A percentile compares a stretch with the other conserved stretches of the same genome.
Evolutionary conservation across 306 rosid species (phyloP).

Genomic region (Cajanus cajan): DNA sequence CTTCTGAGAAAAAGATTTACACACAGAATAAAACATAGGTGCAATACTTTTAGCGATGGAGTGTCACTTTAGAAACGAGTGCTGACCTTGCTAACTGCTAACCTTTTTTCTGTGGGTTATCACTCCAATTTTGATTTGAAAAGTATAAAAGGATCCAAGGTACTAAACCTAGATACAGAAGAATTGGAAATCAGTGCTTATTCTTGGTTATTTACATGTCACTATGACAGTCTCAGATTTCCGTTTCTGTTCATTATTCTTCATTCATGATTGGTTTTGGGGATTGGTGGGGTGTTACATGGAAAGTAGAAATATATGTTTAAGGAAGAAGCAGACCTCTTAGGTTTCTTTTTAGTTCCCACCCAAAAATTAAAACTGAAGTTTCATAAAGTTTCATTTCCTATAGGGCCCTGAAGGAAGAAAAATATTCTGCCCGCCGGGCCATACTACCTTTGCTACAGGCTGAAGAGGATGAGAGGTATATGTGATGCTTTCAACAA

Average conservation of each 20-base stretch:
- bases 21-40: not conserved
- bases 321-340: not conserved
- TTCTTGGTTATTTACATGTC: not conserved
- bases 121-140: not conserved
- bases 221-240: not conserved
- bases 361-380: slow-evolving; percentile 1
- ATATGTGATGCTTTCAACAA: not conserved
- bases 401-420: slow-evolving; percentile 85
- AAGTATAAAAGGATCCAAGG: not conserved
- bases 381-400: slow-evolving; percentile 14
- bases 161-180: not conserved
- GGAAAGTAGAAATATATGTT: not conserved
- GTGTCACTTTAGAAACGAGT: not conserved
- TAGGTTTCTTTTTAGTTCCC: not conserved
- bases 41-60: not conserved
- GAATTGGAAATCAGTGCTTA: not conserved
- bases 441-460: slow-evolving; percentile 90
- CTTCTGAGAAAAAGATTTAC: not conserved
- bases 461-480: slow-evolving; percentile 99
- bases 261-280: not conserved
- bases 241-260: not conserved
- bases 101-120: not conserved
- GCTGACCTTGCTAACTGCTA: not conserved
- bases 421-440: slow-evolving; percentile 87
- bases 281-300: not conserved